Conservation (phyloP, 208 protist genomes). For the Leptomonas seymouri region DNA sequence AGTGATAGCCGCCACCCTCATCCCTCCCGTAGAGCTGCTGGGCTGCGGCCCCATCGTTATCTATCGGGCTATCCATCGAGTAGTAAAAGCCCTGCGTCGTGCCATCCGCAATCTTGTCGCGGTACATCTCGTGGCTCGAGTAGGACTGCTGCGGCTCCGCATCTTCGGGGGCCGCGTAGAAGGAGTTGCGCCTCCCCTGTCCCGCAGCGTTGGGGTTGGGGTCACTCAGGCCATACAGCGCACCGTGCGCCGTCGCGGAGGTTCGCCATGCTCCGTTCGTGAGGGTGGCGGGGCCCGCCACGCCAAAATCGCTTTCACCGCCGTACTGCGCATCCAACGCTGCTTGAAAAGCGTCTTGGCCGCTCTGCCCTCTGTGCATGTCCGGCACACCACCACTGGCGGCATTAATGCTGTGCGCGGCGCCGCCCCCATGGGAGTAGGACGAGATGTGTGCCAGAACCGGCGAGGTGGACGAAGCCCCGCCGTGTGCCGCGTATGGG, state of each 20-base stretch:
- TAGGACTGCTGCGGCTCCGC: slow-evolving; percentile 4
- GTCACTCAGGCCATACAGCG: slow-evolving; percentile 5
- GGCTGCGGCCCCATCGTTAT: background rate
- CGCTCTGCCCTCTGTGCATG: background rate
- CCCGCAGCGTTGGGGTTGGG: background rate
- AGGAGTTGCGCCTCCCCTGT: slow-evolving; percentile 16
- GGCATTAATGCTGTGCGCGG: background rate
- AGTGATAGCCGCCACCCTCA: background rate
- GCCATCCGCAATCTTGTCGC: slow-evolving; percentile 10
- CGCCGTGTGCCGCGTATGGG: slow-evolving; percentile 13
- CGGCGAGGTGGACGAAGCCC: background rate
- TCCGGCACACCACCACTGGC: background rate
- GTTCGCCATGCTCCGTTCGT: background rate
- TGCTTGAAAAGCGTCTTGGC: slow-evolving; percentile 6
- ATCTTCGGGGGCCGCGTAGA: slow-evolving; percentile 12
- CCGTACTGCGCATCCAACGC: slow-evolving; percentile 24
- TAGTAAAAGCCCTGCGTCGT: slow-evolving; percentile 28
- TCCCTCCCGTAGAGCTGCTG: slow-evolving; percentile 18
- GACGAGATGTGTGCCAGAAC: background rate
- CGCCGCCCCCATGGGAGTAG: slow-evolving; percentile 3
- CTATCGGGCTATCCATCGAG: slow-evolving; percentile 17
- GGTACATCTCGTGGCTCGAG: slow-evolving; percentile 15
- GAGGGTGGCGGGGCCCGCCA: background rate
- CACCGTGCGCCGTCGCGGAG: background rate
- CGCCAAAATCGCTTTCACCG: slow-evolving; percentile 9